Percentiles rank a stretch among this genome's conserved stretches.
phyloP scores from a whole-genome alignment of 2,329 filamentous ascomycete genomes.

The Calonectria naviculata region DNA sequence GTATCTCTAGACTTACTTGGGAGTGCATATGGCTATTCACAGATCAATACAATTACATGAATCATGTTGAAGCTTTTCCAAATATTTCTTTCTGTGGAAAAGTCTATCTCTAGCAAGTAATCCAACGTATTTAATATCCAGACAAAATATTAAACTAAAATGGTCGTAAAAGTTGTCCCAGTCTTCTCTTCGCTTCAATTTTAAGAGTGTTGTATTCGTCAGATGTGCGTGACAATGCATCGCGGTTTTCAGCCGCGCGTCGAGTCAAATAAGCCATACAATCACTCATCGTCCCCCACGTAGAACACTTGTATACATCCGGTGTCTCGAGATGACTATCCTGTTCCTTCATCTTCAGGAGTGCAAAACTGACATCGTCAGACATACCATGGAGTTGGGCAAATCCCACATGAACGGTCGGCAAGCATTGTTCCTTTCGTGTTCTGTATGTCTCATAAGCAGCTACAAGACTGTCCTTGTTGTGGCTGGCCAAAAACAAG shows the following conservation, averaged over 20 bases:
- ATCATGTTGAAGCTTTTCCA: too few species aligned
- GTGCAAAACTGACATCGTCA: not conserved
- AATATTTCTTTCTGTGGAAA: too few species aligned
- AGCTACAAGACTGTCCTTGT: not conserved
- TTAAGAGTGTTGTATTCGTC: not conserved
- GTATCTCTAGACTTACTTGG: too few species aligned
- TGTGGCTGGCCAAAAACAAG: not conserved
- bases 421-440: not conserved
- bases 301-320: not conserved
- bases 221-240: not conserved
- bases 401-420: not conserved
- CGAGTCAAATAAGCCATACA: not conserved
- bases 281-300: not conserved
- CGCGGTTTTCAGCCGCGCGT: not conserved
- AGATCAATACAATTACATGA: too few species aligned
- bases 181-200: not conserved
- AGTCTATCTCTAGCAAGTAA: too few species aligned
- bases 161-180: not conserved
- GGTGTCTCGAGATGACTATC: not conserved
- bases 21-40: too few species aligned
- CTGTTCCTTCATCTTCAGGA: not conserved
- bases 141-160: not conserved
- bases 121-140: too few species aligned
- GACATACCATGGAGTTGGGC: not conserved
- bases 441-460: not conserved